Evolutionary conservation across 768 basidiomycete genomes (phyloP).

Genomic region (Pisolithus microcarpus): DNA sequence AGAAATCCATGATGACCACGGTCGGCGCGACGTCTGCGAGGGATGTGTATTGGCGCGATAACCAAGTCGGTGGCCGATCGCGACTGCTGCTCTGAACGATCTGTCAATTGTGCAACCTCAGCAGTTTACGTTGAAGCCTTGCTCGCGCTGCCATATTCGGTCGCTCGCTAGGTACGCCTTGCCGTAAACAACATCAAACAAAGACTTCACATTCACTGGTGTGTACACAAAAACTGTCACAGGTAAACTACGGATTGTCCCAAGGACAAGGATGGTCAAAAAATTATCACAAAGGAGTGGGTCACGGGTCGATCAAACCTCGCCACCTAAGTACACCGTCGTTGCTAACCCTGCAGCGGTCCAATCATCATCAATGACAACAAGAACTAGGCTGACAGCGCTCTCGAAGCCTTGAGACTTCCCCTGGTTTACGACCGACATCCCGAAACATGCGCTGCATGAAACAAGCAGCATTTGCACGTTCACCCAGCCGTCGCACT

Average conservation of each 20-base stretch:
- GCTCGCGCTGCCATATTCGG: not conserved
- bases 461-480: slow-evolving; percentile 22
- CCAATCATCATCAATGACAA: slow-evolving; percentile 10
- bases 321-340: slow-evolving; percentile 16
- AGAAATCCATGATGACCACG: slow-evolving; percentile 51
- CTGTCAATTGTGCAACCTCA: no score
- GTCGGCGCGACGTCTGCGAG: slow-evolving; percentile 7
- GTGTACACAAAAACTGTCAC: no score
- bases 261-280: slow-evolving; percentile 20
- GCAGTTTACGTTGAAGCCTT: no score
- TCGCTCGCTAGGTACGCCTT: not conserved
- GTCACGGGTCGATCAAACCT: slow-evolving; percentile 25
- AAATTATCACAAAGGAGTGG: slow-evolving; percentile 24
- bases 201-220: no score
- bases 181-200: not conserved
- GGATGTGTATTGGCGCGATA: not conserved
- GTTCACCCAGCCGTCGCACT: slow-evolving; percentile 34
- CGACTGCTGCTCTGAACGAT: no score
- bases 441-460: slow-evolving; percentile 19
- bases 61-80: not conserved
- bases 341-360: slow-evolving; percentile 15
- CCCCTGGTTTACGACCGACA: slow-evolving; percentile 31
- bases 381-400: slow-evolving; percentile 17
- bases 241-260: slow-evolving; percentile 7
- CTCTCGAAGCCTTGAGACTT: slow-evolving; percentile 37